Evolutionary conservation across 768 basidiomycete species (phyloP).

Genomic region (Lentinula edodes): DNA sequence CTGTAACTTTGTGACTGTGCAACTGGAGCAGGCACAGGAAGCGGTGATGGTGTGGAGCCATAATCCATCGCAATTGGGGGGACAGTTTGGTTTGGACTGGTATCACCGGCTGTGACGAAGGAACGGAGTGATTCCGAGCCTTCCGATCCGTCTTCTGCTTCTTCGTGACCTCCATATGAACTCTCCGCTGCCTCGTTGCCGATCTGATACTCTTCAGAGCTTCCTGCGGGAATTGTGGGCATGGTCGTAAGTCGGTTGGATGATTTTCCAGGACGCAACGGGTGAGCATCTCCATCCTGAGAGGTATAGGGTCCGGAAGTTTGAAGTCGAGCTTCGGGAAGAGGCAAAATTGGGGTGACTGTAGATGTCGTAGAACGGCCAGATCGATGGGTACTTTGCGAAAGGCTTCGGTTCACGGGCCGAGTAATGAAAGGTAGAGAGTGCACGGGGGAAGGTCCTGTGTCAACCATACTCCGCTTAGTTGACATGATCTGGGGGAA

Average conservation of each 20-base stretch:
- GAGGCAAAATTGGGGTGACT: conserved; percentile 47
- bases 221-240: conserved; percentile 33
- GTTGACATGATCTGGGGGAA: neutral
- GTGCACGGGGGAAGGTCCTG: conserved; percentile 46
- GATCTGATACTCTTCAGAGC: conserved; percentile 27
- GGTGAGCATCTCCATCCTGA: conserved; percentile 21
- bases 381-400: conserved; percentile 55
- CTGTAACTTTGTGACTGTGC: conserved; percentile 7
- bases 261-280: conserved; percentile 20
- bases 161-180: conserved; percentile 17
- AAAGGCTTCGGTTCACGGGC: conserved; percentile 60
- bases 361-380: conserved; percentile 25
- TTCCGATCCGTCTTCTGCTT: conserved; percentile 22
- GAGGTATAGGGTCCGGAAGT: conserved; percentile 38
- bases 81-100: neutral
- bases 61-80: neutral
- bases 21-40: neutral
- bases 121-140: conserved; percentile 37
- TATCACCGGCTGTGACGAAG: conserved; percentile 42
- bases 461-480: neutral
- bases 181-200: conserved; percentile 26
- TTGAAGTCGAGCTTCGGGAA: conserved; percentile 52
- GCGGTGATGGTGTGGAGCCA: neutral
- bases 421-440: conserved; percentile 56
- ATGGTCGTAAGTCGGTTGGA: conserved; percentile 21